Base-by-base conservation (phyloP, 352 stramenopile species). In the Phytophthora sp. region DNA sequence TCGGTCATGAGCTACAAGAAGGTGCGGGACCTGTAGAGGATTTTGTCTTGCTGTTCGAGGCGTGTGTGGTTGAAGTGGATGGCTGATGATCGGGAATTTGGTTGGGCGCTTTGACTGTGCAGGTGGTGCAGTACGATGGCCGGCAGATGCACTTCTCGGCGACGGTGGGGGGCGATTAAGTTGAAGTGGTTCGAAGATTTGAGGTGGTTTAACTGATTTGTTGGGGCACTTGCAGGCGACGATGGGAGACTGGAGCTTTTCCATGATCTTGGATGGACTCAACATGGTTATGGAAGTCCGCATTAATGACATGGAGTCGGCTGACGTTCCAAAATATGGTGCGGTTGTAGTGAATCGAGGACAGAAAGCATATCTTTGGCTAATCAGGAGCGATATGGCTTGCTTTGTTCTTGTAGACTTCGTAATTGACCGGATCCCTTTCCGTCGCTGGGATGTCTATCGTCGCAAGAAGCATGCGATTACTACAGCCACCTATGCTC, bases 1-100 rank as follows among this genome's bases (percentile, higher is more conserved):
- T 95, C 87, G 18, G 76, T 91, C 54, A 89, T 95, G 79, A 89
- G 80, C 36, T 90, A 92, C 70, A 95, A 95, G 73, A 95, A 95
- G 74, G 79, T 86, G 27, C 26, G 46, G 41, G 30, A 21, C 9
- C 15, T 53, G 3, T 26, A 23, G 1, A 41, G 16, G 16, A 13
- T 52, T 4, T 57, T 23, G 11, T 12, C 6, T 54, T 56, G 29
- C 26, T 57, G 47, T 42, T 54, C 47, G 27, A 30, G 23, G 41
- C 4, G n/a, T n/a, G n/a, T n/a, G 7, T 53, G 18, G 26, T 55
- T 45, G 27, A 53, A 45, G 33, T 50, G 20, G 44, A 45, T 59
- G 47, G 9, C 46, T 68, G 29, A 67, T 23, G 23, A 31, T 20
- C 26, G 23, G 46, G 5, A 15, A 9, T 49, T 31, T 47, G 29